Conservation (phyloP, 169 alveolate genomes). For the Eimeria praecox region DNA sequence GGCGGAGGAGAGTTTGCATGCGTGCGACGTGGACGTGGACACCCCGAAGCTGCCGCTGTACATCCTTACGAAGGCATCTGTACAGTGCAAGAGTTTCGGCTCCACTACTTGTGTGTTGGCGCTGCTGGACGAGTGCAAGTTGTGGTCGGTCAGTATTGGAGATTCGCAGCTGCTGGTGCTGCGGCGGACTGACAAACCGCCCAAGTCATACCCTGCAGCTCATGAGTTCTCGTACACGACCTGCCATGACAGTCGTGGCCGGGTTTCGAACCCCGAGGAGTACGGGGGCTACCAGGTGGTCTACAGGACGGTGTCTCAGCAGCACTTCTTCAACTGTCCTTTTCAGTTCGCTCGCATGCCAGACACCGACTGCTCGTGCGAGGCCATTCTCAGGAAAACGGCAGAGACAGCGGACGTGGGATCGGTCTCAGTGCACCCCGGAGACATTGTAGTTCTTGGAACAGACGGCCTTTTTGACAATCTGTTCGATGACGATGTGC, state of each 20-base stretch:
- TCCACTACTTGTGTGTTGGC: constrained; percentile 87
- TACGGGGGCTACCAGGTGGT: constrained; percentile 84
- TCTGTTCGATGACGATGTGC: constrained; percentile 89
- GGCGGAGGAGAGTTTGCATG: constrained; percentile 77
- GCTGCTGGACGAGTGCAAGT: constrained; percentile 82
- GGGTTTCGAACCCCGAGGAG: constrained; percentile 48
- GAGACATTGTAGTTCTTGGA: constrained; percentile 89
- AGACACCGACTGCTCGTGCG: constrained; percentile 84
- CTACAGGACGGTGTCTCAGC: constrained; percentile 86
- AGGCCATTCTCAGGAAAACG: constrained; percentile 83
- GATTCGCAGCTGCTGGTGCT: constrained; percentile 85
- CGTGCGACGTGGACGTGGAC: constrained; percentile 72
- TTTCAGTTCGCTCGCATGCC: constrained; percentile 91
- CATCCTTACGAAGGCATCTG: constrained; percentile 83
- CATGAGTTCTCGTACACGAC: constrained; percentile 47
- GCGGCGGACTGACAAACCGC: constrained; percentile 80
- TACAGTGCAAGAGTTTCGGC: constrained; percentile 85
- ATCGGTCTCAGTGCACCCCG: constrained; percentile 83
- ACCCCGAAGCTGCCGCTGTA: constrained; percentile 79
- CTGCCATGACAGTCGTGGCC: constrained; percentile 42
- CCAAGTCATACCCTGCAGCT: constrained; percentile 49
- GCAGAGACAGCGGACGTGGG: constrained; percentile 85
- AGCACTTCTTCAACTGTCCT: constrained; percentile 90
- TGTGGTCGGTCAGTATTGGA: constrained; percentile 87
- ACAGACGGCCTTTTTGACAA: constrained; percentile 93